Conservation (phyloP, 768 basidiomycete species). For the Russula abietina region DNA sequence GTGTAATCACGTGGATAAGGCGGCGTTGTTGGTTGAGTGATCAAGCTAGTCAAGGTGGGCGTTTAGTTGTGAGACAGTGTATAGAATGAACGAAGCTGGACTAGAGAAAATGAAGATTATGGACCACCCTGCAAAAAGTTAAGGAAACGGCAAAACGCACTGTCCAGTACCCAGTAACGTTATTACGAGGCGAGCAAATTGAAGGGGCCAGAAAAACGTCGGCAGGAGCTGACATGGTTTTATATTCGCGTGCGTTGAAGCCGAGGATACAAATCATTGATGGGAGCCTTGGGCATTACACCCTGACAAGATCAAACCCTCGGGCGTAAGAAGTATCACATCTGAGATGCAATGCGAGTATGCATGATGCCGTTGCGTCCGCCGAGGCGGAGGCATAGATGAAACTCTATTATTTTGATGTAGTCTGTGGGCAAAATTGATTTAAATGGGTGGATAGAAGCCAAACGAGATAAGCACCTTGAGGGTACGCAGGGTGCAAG, state of each 20-base stretch:
- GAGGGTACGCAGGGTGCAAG: too few species aligned
- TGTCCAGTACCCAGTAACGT: constrained; percentile 14
- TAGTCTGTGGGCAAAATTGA: too few species aligned
- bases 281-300: background rate
- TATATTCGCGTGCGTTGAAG: background rate
- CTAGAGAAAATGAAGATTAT: background rate
- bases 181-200: background rate
- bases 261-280: background rate
- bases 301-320: too few species aligned
- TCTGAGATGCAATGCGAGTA: too few species aligned
- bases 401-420: too few species aligned
- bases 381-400: too few species aligned
- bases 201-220: background rate
- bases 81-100: background rate
- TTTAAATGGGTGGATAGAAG: too few species aligned
- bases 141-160: background rate
- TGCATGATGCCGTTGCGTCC: too few species aligned
- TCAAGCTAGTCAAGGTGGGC: background rate
- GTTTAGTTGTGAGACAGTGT: background rate
- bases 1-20: background rate
- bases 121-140: background rate
- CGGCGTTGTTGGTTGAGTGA: background rate
- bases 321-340: too few species aligned
- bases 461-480: too few species aligned
- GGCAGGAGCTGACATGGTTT: background rate